Evolutionary conservation across 805 yeast genomes (phyloP).

Genomic region (Schwanniomyces occidentalis): DNA sequence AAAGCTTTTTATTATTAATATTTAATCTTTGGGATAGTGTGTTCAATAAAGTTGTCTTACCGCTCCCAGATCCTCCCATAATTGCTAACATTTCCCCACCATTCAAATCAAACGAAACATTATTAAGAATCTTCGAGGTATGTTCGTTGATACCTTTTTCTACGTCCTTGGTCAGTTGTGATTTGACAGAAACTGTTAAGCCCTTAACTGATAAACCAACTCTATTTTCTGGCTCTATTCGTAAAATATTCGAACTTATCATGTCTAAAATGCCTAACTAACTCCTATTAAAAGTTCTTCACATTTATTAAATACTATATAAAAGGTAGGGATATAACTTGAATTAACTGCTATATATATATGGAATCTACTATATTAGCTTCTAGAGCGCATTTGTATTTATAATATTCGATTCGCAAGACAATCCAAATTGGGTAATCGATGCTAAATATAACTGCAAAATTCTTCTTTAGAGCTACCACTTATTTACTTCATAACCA

Average conservation of each 20-base stretch:
- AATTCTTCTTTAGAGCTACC: no score
- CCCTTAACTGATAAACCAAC: constrained; percentile 28
- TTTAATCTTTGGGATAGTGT: constrained; percentile 56
- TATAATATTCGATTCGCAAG: no score
- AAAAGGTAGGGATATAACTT: no score
- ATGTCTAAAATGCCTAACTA: no score
- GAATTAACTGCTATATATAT: no score
- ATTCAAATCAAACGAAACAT: constrained; percentile 60
- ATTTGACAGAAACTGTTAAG: constrained; percentile 18
- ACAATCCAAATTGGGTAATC: no score
- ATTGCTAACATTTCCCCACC: constrained; percentile 71
- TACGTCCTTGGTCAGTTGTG: constrained; percentile 2
- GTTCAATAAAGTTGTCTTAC: constrained; percentile 79
- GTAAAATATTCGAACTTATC: constrained; percentile 37
- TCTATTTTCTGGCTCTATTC: constrained; percentile 38
- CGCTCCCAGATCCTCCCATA: constrained; percentile 87
- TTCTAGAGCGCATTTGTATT: no score
- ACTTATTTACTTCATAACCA: no score
- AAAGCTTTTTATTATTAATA: constrained; percentile 39
- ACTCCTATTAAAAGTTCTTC: no score
- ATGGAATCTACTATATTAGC: no score
- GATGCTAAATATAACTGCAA: no score
- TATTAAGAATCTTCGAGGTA: constrained; percentile 23
- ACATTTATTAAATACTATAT: no score
- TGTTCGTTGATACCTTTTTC: not conserved